Conservation (phyloP, 1,139 yeast species). For the Citeromyces siamensis region DNA sequence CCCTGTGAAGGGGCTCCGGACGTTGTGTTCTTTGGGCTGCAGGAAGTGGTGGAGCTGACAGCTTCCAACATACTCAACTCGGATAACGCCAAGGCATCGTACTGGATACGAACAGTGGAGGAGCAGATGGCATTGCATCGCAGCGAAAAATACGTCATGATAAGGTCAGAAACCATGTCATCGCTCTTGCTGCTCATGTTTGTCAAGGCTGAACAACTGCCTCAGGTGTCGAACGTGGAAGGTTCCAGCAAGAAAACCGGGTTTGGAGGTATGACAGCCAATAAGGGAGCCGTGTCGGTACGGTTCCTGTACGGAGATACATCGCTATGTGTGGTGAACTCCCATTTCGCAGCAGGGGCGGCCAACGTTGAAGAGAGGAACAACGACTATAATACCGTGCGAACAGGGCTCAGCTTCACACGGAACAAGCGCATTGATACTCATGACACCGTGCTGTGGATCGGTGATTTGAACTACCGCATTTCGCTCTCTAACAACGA, state of each 20-base stretch:
- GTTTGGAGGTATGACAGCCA: slow-evolving; percentile 87
- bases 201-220: slow-evolving; percentile 40
- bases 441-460: slow-evolving; percentile 84
- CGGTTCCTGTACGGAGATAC: slow-evolving; percentile 68
- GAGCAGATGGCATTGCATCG: slow-evolving; percentile 36
- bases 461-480: slow-evolving; percentile 93
- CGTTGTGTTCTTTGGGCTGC: slow-evolving; percentile 77
- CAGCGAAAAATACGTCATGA: slow-evolving; percentile 38
- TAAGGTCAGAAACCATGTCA: slow-evolving; percentile 82
- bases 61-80: slow-evolving; percentile 73
- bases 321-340: slow-evolving; percentile 70
- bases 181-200: slow-evolving; percentile 67
- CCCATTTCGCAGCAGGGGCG: slow-evolving; percentile 92
- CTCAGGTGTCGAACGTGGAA: slow-evolving; percentile 50
- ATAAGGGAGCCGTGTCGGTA: slow-evolving; percentile 89
- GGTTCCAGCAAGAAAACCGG: slow-evolving; percentile 86
- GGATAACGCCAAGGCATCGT: slow-evolving; percentile 48
- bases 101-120: slow-evolving; percentile 50
- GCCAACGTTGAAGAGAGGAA: slow-evolving; percentile 78
- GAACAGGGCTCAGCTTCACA: slow-evolving; percentile 66
- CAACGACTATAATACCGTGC: slow-evolving; percentile 74
- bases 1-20: slow-evolving; percentile 57
- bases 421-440: slow-evolving; percentile 60
- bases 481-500: slow-evolving; percentile 60
- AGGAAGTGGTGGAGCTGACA: slow-evolving; percentile 83